These are phyloP conservation scores for Cystoderma amianthinum DNA, from an alignment of 768 basidiomycete genomes.

Conservation along the genomic window DNA sequence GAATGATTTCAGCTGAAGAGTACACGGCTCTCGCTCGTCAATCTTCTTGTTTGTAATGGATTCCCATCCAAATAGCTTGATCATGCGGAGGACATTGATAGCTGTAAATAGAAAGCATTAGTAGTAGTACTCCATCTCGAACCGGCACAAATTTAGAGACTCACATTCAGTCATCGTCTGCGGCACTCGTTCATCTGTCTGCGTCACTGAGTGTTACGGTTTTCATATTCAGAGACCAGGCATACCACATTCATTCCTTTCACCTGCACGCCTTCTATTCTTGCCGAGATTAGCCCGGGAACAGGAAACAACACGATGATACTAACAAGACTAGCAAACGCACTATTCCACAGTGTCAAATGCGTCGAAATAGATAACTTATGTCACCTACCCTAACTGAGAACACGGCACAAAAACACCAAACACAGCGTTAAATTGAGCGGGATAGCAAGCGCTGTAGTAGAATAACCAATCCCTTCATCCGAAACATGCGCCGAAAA, in stretches of 20 bases:
- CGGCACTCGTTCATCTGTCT: constrained; percentile 51
- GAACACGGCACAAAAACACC: not conserved
- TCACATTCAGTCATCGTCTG: constrained; percentile 55
- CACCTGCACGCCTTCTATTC: constrained; percentile 41
- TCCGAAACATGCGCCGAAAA: too few relatives aligned
- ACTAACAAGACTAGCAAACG: constrained; percentile 49
- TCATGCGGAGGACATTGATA: constrained; percentile 52
- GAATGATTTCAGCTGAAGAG: constrained; percentile 48
- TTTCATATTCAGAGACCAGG: not conserved
- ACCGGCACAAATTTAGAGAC: not conserved
- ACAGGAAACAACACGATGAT: constrained; percentile 50
- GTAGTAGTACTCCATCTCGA: too few relatives aligned
- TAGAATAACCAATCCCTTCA: too few relatives aligned
- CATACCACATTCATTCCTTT: constrained; percentile 33
- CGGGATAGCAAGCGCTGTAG: not conserved
- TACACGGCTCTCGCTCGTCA: constrained; percentile 37
- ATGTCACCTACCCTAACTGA: constrained; percentile 5
- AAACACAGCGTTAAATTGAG: not conserved
- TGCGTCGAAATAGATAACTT: too few relatives aligned
- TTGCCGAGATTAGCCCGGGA: constrained; percentile 48
- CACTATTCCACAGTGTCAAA: too few relatives aligned
- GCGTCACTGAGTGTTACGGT: not conserved
- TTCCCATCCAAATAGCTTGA: constrained; percentile 70
- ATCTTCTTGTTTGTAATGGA: constrained; percentile 46
- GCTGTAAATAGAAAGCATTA: constrained; percentile 26